Evolutionary conservation across 164 flowering plant genomes (phyloP), one percentile per base, ranked within the genome.

Genomic region (Warburgia ugandensis): DNA sequence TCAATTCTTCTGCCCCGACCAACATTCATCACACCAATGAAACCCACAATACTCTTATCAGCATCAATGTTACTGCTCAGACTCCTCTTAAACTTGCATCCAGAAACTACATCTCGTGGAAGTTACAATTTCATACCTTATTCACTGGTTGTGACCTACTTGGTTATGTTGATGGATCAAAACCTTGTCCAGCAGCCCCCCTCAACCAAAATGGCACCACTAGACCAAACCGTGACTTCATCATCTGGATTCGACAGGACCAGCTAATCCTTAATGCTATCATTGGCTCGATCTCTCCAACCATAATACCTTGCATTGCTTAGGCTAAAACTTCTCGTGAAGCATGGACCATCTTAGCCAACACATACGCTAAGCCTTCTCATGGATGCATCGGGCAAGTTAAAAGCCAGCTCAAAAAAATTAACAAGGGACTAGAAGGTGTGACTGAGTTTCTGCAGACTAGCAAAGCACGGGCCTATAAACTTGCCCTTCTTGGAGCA

Each of bases 341-440:
- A n/a, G n/a, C n/a, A n/a, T n/a, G n/a, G n/a, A 37, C 41, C 13
- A 37, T 37, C 16, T 19, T 37, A 37, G 41, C 41, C 41, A 37
- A 37, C 41, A 37, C 46, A 23, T 42, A 42, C 22, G 46, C 46
- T 42, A 42, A 42, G 26, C 28, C 46, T 27, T 42, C 46, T 42
- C 46, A 27, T 42, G 46, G 27, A 23, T 27, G 46, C 46, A 42
- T 42, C 46, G 22, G 22, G 22, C 46, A 42, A 42, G 22, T 42
- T 27, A 42, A 42, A 42, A 42, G 22, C 46, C 46, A 42, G 22
- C 46, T n/a, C n/a, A n/a, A n/a, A n/a, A n/a, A n/a, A n/a, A n/a
- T n/a, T n/a, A n/a, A n/a, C n/a, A n/a, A n/a, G n/a, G n/a, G n/a
- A n/a, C n/a, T n/a, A n/a, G n/a, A n/a, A n/a, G n/a, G n/a, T n/a